These are phyloP conservation scores for Massariosphaeria phaeospora DNA, from an alignment of 495 filamentous ascomycete species.

Conservation along the genomic window DNA sequence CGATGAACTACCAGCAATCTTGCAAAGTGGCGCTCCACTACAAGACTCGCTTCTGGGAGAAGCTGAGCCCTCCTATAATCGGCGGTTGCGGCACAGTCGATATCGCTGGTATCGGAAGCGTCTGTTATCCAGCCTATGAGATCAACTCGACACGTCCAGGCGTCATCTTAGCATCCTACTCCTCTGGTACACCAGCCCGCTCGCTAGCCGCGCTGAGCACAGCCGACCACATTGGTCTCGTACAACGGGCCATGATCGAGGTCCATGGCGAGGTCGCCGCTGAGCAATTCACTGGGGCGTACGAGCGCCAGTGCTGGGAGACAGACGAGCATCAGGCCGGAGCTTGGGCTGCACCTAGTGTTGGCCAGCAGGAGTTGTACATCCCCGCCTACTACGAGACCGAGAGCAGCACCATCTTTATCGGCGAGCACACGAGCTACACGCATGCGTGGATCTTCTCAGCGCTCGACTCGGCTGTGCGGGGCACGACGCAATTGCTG, in stretches of 20 bases:
- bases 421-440: conserved; percentile 67
- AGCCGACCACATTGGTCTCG: conserved; percentile 52
- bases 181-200: conserved; percentile 43
- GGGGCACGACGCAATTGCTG: conserved; percentile 60
- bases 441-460: conserved; percentile 72
- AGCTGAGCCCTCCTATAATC: conserved; percentile 55
- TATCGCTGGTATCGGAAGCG: conserved; percentile 53
- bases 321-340: conserved; percentile 29
- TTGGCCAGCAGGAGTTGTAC: conserved; percentile 61
- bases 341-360: conserved; percentile 37
- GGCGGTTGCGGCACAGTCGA: conserved; percentile 58
- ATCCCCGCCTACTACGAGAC: conserved; percentile 66
- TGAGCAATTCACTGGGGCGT: conserved; percentile 44
- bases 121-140: conserved; percentile 63
- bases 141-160: conserved; percentile 59
- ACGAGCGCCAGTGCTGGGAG: conserved; percentile 28
- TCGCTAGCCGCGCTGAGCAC: conserved; percentile 46
- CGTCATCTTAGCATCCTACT: conserved; percentile 58
- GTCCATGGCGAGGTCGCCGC: conserved; percentile 55
- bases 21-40: conserved; percentile 66
- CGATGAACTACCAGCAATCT: conserved; percentile 52
- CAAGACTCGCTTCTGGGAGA: conserved; percentile 64
- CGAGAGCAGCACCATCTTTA: conserved; percentile 59
- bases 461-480: conserved; percentile 61
- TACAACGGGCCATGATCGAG: conserved; percentile 56